A percentile compares a stretch with the other conserved stretches of the same genome.
Evolutionary conservation across 306 rosid species (phyloP).

Genomic region (Cicer yamashitae): DNA sequence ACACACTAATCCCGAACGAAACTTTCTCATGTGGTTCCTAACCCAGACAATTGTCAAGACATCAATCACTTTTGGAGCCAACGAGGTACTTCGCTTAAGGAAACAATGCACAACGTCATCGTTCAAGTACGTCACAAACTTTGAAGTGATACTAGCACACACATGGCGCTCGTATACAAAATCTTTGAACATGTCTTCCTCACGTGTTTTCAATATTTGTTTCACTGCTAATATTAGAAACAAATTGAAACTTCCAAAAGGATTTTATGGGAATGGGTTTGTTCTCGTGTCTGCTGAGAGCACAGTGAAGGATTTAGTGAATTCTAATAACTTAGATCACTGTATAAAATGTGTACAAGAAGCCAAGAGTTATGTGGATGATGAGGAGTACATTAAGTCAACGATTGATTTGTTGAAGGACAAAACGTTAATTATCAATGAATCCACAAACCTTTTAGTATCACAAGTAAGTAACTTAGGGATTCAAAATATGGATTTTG

Average conservation of each 20-base stretch:
- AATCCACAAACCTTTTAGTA: slow-evolving; percentile 57
- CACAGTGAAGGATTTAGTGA: slow-evolving; percentile 51
- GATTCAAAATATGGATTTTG: slow-evolving; percentile 77
- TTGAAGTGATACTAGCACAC: slow-evolving; percentile 75
- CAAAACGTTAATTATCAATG: slow-evolving; percentile 53
- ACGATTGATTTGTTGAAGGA: slow-evolving; percentile 71
- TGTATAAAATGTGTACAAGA: slow-evolving; percentile 62
- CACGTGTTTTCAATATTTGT: slow-evolving; percentile 57
- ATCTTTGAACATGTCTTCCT: slow-evolving; percentile 50
- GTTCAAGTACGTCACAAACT: slow-evolving; percentile 50
- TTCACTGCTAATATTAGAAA: slow-evolving; percentile 66
- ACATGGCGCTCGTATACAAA: slow-evolving; percentile 80
- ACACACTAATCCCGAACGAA: slow-evolving; percentile 30
- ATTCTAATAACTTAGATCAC: slow-evolving; percentile 51
- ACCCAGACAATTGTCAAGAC: slow-evolving; percentile 57
- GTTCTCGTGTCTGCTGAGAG: slow-evolving; percentile 65
- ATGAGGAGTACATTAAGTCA: slow-evolving; percentile 64
- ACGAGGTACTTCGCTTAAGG: slow-evolving; percentile 59
- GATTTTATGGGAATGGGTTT: slow-evolving; percentile 78
- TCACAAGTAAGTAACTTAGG: slow-evolving; percentile 82
- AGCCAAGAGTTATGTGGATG: slow-evolving; percentile 55
- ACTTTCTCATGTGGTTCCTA: slow-evolving; percentile 50
- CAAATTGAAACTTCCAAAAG: slow-evolving; percentile 52
- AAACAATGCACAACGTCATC: slow-evolving; percentile 62
- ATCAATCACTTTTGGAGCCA: slow-evolving; percentile 54